Evolutionary conservation across 106 monocot genomes (phyloP).

Genomic region (Amphibolis antarctica): DNA sequence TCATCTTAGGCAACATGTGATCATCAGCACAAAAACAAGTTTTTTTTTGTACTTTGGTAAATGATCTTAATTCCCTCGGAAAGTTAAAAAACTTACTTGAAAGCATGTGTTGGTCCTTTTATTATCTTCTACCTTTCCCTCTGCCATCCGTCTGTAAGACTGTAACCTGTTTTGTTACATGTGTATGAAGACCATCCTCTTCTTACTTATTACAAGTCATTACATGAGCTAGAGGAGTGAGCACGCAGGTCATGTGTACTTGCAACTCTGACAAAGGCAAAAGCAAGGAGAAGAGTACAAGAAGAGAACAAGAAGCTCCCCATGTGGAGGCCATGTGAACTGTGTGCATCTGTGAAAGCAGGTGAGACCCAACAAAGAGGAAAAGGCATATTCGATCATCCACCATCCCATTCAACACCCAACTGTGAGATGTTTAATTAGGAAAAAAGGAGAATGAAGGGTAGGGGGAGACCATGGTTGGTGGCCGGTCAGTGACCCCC

Average conservation of each 20-base stretch:
- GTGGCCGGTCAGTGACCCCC: no score
- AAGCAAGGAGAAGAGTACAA: background rate
- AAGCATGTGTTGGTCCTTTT: background rate
- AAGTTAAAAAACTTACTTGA: background rate
- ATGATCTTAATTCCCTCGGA: no score
- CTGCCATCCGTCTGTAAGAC: background rate
- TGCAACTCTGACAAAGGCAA: background rate
- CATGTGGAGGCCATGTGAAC: constrained; percentile 82
- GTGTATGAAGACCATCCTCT: background rate
- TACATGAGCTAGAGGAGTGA: background rate
- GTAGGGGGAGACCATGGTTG: background rate
- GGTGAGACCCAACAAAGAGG: constrained; percentile 1
- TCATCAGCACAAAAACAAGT: background rate
- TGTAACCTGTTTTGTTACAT: background rate
- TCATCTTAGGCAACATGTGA: background rate
- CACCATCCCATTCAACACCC: constrained; percentile 24
- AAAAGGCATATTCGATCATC: constrained; percentile 12
- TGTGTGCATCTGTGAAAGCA: constrained; percentile 7
- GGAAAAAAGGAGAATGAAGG: background rate
- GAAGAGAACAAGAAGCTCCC: constrained; percentile 13
- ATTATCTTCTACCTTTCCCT: background rate
- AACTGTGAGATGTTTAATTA: background rate
- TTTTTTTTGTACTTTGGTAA: background rate
- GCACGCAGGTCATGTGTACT: background rate
- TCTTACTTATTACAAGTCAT: no score